Evolutionary conservation across 345 rosid species (phyloP), one percentile per base, ranked within the genome.

Genomic region (Lenwebbia sp.): DNA sequence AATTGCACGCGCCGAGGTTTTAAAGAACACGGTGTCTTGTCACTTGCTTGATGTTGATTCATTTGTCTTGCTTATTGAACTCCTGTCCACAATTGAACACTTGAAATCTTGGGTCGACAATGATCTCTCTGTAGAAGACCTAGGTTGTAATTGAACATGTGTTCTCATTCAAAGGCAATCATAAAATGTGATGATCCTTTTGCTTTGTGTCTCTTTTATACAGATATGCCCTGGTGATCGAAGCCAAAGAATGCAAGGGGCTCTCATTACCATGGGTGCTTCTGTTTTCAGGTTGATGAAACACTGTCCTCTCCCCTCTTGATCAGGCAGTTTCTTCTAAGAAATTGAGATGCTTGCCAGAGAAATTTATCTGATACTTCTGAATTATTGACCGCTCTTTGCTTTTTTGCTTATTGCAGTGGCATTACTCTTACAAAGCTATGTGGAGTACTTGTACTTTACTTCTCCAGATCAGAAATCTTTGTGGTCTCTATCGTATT

Each of bases 341-440:
- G 53, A 47, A 82, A 52, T 44, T 21, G n/a, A 82, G 14, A 17
- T 52, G 55, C 53, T 28, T 50, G 21, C 22, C 7, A 7, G 37
- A 47, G 51, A 82, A 53, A 28, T 53, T 54, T 13, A 54, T 25
- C 60, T 33, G 49, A 54, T 83, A 17, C 40, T 53, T 83, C 47
- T 70, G 78, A 70, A 70, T 70, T 70, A 21, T 70, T 70, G 47
- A 70, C 2, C 25, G 23, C 57, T 58, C 37, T 84, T 25, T 51
- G 82, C 82, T 70, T 74, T 51, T 19, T 83, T 60, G 54, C 37
- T 83, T 85, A 86, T 87, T 88, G 83, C 96, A 96, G 98, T 86
- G 99, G 99, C 85, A 96, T 96, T 85, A 95, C 96, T 17, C 94
- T 96, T 85, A 96, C 98, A n/a, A 96, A 95, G 90, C 94, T 96